These are phyloP conservation scores for Lanmaoa rubissima DNA, from an alignment of 768 basidiomycete species.

Conservation along the genomic window DNA sequence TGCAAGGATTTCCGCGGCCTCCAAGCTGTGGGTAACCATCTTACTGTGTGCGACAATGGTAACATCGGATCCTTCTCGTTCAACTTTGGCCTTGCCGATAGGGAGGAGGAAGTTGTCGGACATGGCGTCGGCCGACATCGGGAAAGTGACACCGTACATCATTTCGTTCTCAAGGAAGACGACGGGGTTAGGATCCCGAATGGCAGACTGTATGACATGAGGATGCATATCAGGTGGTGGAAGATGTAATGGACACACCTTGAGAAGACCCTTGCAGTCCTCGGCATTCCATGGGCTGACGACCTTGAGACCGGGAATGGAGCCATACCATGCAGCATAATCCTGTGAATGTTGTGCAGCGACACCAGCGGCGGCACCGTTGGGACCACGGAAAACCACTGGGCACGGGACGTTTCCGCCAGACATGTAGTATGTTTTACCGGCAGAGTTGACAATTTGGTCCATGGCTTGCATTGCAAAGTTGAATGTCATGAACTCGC, in stretches of 20 bases:
- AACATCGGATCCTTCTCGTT: constrained; percentile 88
- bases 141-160: constrained; percentile 97
- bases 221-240: neutral
- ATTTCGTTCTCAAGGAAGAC: constrained; percentile 99
- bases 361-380: constrained; percentile 97
- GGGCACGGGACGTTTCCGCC: constrained; percentile 98
- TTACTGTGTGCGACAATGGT: constrained; percentile 98
- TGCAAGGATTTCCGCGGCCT: constrained; percentile 89
- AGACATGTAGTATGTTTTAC: constrained; percentile 99
- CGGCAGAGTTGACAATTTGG: constrained; percentile 99
- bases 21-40: constrained; percentile 93
- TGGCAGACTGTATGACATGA: constrained; percentile 64
- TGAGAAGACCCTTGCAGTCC: constrained; percentile 97
- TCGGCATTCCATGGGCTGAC: constrained; percentile 98
- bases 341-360: constrained; percentile 98
- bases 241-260: constrained; percentile 49
- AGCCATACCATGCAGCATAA: constrained; percentile 93
- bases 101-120: constrained; percentile 93
- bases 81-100: constrained; percentile 97
- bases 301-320: constrained; percentile 94
- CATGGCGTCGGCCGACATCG: constrained; percentile 92
- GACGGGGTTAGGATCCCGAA: constrained; percentile 97
- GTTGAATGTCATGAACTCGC: constrained; percentile 99
- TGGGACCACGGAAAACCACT: constrained; percentile 98
- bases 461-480: constrained; percentile 99